phyloP scores from a whole-genome alignment of 2,329 filamentous ascomycete genomes.

The Emergomyces orientalis region DNA sequence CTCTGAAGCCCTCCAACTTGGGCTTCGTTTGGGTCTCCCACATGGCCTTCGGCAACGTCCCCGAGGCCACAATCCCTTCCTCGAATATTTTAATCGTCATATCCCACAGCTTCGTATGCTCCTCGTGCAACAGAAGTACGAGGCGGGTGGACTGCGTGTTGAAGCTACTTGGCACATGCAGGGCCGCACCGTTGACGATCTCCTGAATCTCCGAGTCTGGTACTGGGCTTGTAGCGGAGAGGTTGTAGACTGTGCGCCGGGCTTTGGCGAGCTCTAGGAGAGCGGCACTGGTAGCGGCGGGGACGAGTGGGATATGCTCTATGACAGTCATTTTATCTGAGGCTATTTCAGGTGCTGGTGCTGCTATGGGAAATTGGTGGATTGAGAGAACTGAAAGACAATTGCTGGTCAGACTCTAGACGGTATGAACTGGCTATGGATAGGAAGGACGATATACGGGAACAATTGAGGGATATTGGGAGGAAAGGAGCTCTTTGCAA shows the following conservation, averaged over 20 bases:
- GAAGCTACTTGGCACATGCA: slow-evolving; percentile 70
- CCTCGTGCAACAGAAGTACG: slow-evolving; percentile 66
- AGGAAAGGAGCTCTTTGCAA: not conserved
- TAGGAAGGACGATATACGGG: not conserved
- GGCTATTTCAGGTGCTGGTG: not conserved
- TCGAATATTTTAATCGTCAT: slow-evolving; percentile 52
- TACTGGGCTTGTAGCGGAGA: slow-evolving; percentile 28
- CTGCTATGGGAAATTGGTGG: not conserved
- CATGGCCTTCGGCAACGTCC: slow-evolving; percentile 38
- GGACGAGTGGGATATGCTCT: not conserved
- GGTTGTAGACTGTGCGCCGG: slow-evolving; percentile 31
- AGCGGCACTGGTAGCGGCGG: slow-evolving; percentile 13
- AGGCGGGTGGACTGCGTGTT: slow-evolving; percentile 78
- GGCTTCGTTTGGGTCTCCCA: slow-evolving; percentile 44
- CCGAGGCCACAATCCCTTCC: slow-evolving; percentile 57
- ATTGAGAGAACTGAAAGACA: not conserved
- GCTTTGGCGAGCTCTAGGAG: slow-evolving; percentile 26
- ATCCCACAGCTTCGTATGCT: slow-evolving; percentile 86
- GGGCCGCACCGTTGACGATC: slow-evolving; percentile 43
- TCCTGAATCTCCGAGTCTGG: slow-evolving; percentile 30
- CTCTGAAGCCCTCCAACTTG: slow-evolving; percentile 54
- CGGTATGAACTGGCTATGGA: not conserved
- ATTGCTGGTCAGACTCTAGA: not conserved
- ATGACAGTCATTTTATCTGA: not conserved
- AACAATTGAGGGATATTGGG: not conserved